Evolutionary conservation across 495 filamentous ascomycete genomes (phyloP).

Genomic region (Aeminium ludgeri): DNA sequence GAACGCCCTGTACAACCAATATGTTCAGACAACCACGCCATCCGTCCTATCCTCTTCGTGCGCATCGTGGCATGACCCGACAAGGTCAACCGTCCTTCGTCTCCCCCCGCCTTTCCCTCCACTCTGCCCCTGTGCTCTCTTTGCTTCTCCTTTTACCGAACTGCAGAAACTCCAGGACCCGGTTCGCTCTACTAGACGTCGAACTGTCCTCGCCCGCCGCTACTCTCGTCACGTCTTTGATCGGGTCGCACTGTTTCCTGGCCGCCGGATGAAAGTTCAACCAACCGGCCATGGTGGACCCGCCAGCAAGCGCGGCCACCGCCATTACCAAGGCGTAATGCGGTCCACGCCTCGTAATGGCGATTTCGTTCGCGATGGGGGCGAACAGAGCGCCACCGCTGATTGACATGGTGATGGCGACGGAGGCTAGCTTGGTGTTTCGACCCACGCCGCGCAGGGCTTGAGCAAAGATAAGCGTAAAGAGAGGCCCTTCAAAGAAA

Average conservation of each 20-base stretch:
- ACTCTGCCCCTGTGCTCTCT: not conserved
- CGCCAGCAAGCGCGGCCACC: slow-evolving; percentile 40
- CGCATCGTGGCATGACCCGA: too few relatives aligned
- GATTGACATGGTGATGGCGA: slow-evolving; percentile 37
- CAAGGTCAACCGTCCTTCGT: not conserved
- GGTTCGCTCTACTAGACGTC: not conserved
- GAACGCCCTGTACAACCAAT: too few relatives aligned
- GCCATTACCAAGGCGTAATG: slow-evolving; percentile 39
- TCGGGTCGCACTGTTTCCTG: slow-evolving; percentile 44
- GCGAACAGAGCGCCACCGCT: slow-evolving; percentile 41
- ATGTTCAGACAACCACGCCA: too few relatives aligned
- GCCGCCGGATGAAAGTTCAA: slow-evolving; percentile 38
- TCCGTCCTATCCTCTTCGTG: too few relatives aligned
- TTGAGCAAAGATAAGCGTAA: slow-evolving; percentile 46
- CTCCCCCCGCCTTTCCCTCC: not conserved
- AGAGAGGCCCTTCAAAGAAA: slow-evolving; percentile 42
- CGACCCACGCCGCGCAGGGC: slow-evolving; percentile 42
- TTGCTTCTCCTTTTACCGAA: not conserved
- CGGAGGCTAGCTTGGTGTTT: slow-evolving; percentile 42
- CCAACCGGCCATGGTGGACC: slow-evolving; percentile 43
- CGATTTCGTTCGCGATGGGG: slow-evolving; percentile 34
- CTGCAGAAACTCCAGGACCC: not conserved
- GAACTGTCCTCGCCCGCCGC: not conserved
- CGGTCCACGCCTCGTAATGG: slow-evolving; percentile 20
- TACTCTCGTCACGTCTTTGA: slow-evolving; percentile 1